Conservation (phyloP, 306 rosid species). For the Albizia julibrissin region DNA sequence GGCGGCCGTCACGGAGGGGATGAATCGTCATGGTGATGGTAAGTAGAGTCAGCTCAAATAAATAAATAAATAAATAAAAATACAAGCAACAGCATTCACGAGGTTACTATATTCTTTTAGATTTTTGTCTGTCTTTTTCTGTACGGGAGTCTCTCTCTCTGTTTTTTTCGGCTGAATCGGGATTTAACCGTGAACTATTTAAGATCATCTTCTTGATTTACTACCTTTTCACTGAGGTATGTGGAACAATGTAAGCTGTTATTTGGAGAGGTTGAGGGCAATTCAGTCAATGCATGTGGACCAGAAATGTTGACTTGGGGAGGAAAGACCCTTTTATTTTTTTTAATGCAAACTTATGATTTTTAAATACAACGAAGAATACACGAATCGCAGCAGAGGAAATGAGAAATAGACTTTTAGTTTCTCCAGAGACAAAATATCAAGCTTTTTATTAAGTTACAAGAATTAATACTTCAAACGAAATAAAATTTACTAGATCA, state of each 20-base stretch:
- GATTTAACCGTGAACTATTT: not conserved
- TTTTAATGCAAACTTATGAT: no score
- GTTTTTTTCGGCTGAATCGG: not conserved
- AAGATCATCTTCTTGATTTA: not conserved
- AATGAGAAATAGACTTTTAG: no score
- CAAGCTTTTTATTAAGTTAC: no score
- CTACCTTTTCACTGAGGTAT: not conserved
- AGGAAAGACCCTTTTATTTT: not conserved
- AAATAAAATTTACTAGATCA: no score
- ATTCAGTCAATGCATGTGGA: constrained; percentile 49
- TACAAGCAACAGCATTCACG: not conserved
- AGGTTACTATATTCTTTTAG: no score
- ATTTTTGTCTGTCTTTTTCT: not conserved
- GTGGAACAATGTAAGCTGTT: constrained; percentile 18
- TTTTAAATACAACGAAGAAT: no score
- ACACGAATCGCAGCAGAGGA: no score
- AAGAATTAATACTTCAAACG: no score
- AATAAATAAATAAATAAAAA: not conserved
- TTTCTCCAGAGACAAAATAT: no score
- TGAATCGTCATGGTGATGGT: constrained; percentile 65
- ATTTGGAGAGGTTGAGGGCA: constrained; percentile 36
- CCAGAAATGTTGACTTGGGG: constrained; percentile 47
- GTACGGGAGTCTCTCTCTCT: not conserved
- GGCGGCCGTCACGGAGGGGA: constrained; percentile 77
- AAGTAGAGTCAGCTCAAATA: constrained; percentile 19